Conservation (phyloP, 441 rosid species). For the Euphorbia schlechtendalii region DNA sequence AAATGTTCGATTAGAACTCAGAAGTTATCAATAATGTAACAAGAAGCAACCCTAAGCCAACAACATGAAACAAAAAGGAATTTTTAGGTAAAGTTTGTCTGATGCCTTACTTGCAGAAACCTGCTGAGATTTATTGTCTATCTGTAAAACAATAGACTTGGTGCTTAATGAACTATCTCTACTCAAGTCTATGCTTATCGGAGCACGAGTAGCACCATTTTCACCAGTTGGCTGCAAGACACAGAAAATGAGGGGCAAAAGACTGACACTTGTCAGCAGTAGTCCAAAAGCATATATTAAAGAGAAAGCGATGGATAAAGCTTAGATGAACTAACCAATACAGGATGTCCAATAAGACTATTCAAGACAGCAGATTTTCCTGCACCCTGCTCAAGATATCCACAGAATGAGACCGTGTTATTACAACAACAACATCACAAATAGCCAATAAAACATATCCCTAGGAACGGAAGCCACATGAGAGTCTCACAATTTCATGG, state of each 20-base stretch:
- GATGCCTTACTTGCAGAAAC: conserved; percentile 77
- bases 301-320: conserved; percentile 15
- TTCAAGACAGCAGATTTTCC: conserved; percentile 91
- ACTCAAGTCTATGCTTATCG: conserved; percentile 60
- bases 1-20: conserved; percentile 1
- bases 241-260: conserved; percentile 11
- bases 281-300: conserved; percentile 14
- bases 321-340: conserved; percentile 53
- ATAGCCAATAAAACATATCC: not conserved
- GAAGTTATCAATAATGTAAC: conserved; percentile 11
- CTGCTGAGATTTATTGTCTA: conserved; percentile 80
- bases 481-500: not conserved
- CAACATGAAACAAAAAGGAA: conserved; percentile 12
- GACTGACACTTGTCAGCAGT: not conserved
- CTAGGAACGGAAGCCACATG: not conserved
- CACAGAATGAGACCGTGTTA: conserved; percentile 13
- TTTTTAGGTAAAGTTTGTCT: conserved; percentile 11
- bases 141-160: conserved; percentile 66
- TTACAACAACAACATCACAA: conserved; percentile 3
- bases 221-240: conserved; percentile 84
- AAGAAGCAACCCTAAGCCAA: conserved; percentile 5
- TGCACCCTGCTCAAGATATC: conserved; percentile 55
- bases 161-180: conserved; percentile 65
- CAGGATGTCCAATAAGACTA: conserved; percentile 91
- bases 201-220: conserved; percentile 96